Evolutionary conservation across 495 filamentous ascomycete species (phyloP), one percentile per base, ranked within the genome.

Genomic region (Penicillium antarcticum): DNA sequence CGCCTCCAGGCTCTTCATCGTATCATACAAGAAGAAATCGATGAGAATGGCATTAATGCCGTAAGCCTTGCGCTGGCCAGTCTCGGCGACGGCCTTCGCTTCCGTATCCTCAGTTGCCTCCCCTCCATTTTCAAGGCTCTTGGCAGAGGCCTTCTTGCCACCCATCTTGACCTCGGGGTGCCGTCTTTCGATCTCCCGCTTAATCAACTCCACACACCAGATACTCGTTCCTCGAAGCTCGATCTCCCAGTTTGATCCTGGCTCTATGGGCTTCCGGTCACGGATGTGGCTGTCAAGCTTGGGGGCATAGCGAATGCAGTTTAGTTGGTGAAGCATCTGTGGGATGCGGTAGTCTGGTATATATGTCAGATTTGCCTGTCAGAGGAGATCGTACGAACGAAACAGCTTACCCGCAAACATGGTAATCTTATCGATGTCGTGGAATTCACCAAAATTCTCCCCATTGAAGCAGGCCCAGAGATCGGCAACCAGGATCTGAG

Each of bases 11-110:
- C 84, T 83, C 67, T 97, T 97, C 69, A 92, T 87, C 2, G 86
- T 86, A 71, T 97, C 94, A 63, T 97, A 97, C 35, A 99, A 74
- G 63, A 95, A 96, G 66, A 96, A 97, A 64, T 99, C 94, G 46
- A 99, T 92, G 51, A 97, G 61, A 32, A 97, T 87, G 1, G 94
- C 94, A 62, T 96, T 97, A 63, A 96, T 67, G 12, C 67, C 60
- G 40, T 56, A 52, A 13, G 53, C 57, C 32, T 59, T 59, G 24
- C 41, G 48, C 10, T 62, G 42, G 9, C 43, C 61, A 17, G 42
- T 40, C 45, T 54, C 61, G 14, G 45, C 57, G 11, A 66, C 14
- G 14, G 45, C 49, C 1, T 44, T 31, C 35, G 48, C 49, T 18
- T 55, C 48, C 10, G 40, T 5, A 11, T 36, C 16, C 23, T 58